Conservation (phyloP, 2,329 filamentous ascomycete genomes). For the Fusarium sp. region DNA sequence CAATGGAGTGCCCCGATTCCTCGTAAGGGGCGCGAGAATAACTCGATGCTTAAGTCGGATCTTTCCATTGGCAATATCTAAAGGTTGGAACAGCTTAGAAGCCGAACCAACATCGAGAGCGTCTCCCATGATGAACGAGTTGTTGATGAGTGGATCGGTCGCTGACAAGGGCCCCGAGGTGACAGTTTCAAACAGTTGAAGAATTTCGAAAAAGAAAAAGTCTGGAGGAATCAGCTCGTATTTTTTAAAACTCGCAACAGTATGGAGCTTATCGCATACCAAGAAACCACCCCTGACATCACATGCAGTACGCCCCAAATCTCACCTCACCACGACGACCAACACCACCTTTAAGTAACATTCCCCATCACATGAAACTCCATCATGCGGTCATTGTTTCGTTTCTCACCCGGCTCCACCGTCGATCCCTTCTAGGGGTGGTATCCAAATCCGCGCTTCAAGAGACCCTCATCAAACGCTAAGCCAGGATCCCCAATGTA, state of each 20-base stretch:
- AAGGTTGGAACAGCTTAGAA: slow-evolving; percentile 46
- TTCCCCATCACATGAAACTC: not conserved
- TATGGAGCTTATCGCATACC: not conserved
- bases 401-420: not conserved
- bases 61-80: slow-evolving; percentile 53
- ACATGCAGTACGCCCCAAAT: not conserved
- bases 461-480: not conserved
- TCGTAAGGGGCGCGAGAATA: slow-evolving; percentile 62
- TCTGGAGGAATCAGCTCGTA: not conserved
- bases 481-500: not conserved
- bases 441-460: not conserved
- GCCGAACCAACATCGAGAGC: slow-evolving; percentile 6
- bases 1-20: slow-evolving; percentile 61
- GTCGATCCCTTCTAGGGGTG: not conserved
- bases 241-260: not conserved
- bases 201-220: not conserved
- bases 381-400: not conserved
- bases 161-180: not conserved
- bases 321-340: not conserved
- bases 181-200: not conserved
- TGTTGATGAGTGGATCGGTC: not conserved
- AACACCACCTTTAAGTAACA: not conserved
- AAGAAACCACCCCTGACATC: not conserved
- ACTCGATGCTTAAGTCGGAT: slow-evolving; percentile 62
- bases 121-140: slow-evolving; percentile 23